These are phyloP conservation scores for Colletotrichum sp. DNA, from an alignment of 2,329 filamentous ascomycete genomes.

Conservation along the genomic window DNA sequence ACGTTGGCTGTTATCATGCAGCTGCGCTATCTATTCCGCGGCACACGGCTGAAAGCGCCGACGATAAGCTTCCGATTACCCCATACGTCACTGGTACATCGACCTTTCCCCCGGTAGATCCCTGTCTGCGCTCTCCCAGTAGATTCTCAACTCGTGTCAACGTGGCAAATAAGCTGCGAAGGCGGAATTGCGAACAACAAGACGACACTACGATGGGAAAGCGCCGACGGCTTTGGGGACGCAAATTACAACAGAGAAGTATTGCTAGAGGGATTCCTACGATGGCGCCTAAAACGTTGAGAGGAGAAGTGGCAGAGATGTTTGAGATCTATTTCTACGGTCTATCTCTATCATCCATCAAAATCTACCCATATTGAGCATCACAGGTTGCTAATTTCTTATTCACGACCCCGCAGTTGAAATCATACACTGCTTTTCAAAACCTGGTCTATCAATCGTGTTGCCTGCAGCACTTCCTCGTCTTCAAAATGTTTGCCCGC, in stretches of 20 bases:
- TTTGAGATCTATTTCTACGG: not conserved
- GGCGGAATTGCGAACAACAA: not conserved
- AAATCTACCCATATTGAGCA: no score
- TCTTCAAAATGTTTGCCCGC: conserved; percentile 12
- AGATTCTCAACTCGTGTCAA: not conserved
- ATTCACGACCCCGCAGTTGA: no score
- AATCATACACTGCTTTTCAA: not conserved
- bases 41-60: not conserved
- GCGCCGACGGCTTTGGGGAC: not conserved
- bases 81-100: not conserved
- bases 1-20: not conserved
- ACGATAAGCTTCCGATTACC: not conserved
- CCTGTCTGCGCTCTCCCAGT: not conserved
- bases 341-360: not conserved
- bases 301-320: not conserved
- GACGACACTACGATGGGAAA: not conserved
- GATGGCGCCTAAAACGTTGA: not conserved
- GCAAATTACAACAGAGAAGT: not conserved
- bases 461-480: conserved; percentile 9
- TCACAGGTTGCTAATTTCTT: no score
- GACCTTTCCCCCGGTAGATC: not conserved
- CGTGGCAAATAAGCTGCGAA: not conserved
- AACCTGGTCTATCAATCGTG: not conserved
- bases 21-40: not conserved
- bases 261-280: not conserved